phyloP scores from a whole-genome alignment of 78 protist species.

The Isochrysis galbana region DNA sequence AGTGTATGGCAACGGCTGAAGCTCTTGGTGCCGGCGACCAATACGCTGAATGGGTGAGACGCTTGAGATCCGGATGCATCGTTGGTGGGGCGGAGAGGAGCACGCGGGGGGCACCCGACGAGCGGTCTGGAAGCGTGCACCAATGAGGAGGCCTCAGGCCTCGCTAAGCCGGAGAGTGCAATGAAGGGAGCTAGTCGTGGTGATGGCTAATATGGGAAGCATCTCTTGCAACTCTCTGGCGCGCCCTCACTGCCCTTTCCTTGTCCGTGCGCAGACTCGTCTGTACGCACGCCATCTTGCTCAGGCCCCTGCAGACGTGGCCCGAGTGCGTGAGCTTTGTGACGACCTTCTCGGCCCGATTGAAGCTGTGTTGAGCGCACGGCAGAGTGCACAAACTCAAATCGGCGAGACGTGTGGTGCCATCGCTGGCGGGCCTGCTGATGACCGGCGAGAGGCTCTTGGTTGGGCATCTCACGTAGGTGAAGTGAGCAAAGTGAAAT shows the following conservation, averaged over 20 bases:
- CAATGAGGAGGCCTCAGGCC: too few relatives aligned
- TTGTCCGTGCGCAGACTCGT: too few relatives aligned
- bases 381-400: background rate
- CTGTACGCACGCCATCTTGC: background rate
- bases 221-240: too few relatives aligned
- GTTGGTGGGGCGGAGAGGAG: too few relatives aligned
- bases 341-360: background rate
- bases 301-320: background rate
- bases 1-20: background rate
- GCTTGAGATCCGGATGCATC: too few relatives aligned
- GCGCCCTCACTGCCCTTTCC: too few relatives aligned
- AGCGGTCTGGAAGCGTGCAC: too few relatives aligned
- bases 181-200: too few relatives aligned
- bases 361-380: background rate
- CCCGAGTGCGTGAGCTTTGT: background rate
- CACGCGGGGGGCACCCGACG: too few relatives aligned
- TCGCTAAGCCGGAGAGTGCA: too few relatives aligned
- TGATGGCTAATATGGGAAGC: too few relatives aligned
- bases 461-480: background rate
- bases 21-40: background rate
- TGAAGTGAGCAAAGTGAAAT: background rate
- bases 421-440: background rate
- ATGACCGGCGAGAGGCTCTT: background rate
- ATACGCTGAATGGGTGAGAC: background rate
- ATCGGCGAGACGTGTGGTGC: background rate